A percentile compares a stretch with the other conserved stretches of the same genome.
Evolutionary conservation across 208 protist species (phyloP).

Genomic region (Zelonia costaricensis): DNA sequence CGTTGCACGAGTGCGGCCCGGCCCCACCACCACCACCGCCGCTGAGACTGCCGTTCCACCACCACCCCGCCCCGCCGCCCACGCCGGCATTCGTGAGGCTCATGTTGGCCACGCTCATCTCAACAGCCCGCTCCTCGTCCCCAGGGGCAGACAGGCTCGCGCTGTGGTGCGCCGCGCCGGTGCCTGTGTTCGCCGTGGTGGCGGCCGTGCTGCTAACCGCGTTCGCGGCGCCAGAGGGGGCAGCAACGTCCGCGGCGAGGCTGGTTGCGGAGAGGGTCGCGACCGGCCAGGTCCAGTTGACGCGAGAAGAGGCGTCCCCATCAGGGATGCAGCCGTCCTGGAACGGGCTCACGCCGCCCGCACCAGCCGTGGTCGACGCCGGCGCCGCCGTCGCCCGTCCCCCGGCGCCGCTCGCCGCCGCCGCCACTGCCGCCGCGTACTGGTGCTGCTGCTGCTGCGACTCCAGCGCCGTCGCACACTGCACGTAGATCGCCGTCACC

Average conservation of each 20-base stretch:
- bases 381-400: conserved; percentile 6
- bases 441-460: conserved; percentile 12
- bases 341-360: background rate
- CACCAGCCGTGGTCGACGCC: background rate
- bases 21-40: conserved; percentile 8
- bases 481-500: conserved; percentile 30
- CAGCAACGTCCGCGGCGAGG: conserved; percentile 11
- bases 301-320: conserved; percentile 4
- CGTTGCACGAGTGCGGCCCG: conserved; percentile 1
- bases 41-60: conserved; percentile 3
- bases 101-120: conserved; percentile 8
- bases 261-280: background rate
- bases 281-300: background rate
- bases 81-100: conserved; percentile 18
- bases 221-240: too few species aligned
- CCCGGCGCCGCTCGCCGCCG: background rate
- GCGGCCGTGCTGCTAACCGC: background rate
- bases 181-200: background rate
- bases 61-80: background rate
- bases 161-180: too few species aligned
- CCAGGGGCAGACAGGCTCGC: background rate
- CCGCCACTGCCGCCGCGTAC: background rate
- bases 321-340: conserved; percentile 6
- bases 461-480: conserved; percentile 18
- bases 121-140: conserved; percentile 16